Evolutionary conservation across 2,329 filamentous ascomycete species (phyloP).

Genomic region (Exophiala xenobiotica): DNA sequence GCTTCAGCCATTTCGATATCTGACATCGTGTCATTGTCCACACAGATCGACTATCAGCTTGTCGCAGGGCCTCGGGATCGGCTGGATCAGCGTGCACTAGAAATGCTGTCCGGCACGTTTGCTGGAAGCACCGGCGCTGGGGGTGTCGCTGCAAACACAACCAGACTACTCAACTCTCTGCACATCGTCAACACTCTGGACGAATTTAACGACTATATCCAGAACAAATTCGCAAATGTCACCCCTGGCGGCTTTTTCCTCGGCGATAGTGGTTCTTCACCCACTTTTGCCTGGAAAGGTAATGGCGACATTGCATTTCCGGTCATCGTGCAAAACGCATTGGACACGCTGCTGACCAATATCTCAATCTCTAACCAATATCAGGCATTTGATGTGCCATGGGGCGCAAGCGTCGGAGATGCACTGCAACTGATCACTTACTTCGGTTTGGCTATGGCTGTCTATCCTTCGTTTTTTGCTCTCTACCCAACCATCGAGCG

Average conservation of each 20-base stretch:
- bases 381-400: slow-evolving; percentile 73
- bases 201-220: slow-evolving; percentile 68
- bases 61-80: slow-evolving; percentile 39
- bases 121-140: slow-evolving; percentile 33
- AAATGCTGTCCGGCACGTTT: slow-evolving; percentile 31
- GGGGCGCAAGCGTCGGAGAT: slow-evolving; percentile 66
- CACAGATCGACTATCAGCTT: slow-evolving; percentile 35
- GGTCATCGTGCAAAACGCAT: slow-evolving; percentile 58
- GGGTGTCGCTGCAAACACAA: slow-evolving; percentile 32
- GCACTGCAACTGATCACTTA: slow-evolving; percentile 78
- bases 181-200: slow-evolving; percentile 62
- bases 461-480: slow-evolving; percentile 82
- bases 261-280: slow-evolving; percentile 57
- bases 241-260: slow-evolving; percentile 80
- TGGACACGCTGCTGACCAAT: slow-evolving; percentile 66
- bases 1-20: slow-evolving; percentile 40
- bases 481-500: slow-evolving; percentile 87
- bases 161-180: slow-evolving; percentile 40
- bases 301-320: slow-evolving; percentile 59
- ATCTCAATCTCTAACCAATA: slow-evolving; percentile 70
- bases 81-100: slow-evolving; percentile 27
- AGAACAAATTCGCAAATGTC: slow-evolving; percentile 63
- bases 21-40: slow-evolving; percentile 33
- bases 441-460: slow-evolving; percentile 73
- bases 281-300: slow-evolving; percentile 70